Base-by-base conservation (phyloP, 805 yeast genomes). In the Cephaloascus albidus region DNA sequence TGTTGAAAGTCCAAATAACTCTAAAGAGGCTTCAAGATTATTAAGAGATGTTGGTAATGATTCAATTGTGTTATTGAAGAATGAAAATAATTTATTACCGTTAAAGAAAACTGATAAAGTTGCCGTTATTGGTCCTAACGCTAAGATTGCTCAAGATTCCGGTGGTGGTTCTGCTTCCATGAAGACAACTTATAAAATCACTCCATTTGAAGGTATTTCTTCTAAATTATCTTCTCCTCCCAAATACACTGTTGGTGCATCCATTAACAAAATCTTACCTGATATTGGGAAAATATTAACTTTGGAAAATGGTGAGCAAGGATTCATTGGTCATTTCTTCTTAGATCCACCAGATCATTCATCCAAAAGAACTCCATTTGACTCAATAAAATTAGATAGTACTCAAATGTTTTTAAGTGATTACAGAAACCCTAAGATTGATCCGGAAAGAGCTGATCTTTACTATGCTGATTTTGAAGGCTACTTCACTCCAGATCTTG, bases 101-200 rank as follows among this genome's bases (percentile, higher is more conserved):
- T 59, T 78, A 36, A 49, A 58, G 32, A 68, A 62, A 45, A 41
- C 48, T 4, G 65, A 64, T 36, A 61, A 51, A 10, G 60, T 68
- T 27, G 74, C 76, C 2, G 70, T 78, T 16, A 72, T 78, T 48
- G 85, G 85, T 3, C 81, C 82, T 30, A 74, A 72, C 44, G 81
- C 76, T 20, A 72, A 64, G 45, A 54, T 51, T 36, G 60, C 76
- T 4, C 65, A 69, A 32, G 70, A 62, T 43, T 69, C 76, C 18
- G 83, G 84, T 42, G 84, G 84, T 45, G 84, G 84, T 5, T 76
- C 81, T 17, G 81, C 82, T 30, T 60, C 76, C 10, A 55, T 73
- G 45, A 54, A 56, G 18, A 68, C 77, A 3, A 65, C 72, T 49
- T 71, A 74, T 51, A 57, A 63, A 14, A 61, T 71, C 6, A 56